These are phyloP conservation scores for Ceriops tagal DNA, from an alignment of 345 rosid genomes.

Conservation along the genomic window DNA sequence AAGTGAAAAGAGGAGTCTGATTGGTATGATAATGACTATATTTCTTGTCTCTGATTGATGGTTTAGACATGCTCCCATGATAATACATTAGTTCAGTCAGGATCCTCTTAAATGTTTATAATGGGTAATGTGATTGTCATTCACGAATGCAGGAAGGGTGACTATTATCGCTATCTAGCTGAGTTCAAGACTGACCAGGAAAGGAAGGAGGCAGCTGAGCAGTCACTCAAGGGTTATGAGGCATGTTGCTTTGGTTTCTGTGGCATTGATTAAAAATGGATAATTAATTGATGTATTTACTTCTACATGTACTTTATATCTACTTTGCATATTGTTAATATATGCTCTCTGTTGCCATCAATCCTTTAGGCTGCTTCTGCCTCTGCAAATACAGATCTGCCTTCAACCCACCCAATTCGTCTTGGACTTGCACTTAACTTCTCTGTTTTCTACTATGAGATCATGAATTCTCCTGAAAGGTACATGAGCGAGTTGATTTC, in stretches of 20 bases:
- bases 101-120: not conserved
- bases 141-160: slow-evolving; percentile 72
- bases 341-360: not conserved
- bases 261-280: not conserved
- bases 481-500: slow-evolving; percentile 3
- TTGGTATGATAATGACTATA: too few species aligned
- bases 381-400: slow-evolving; percentile 82
- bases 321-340: not conserved
- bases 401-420: slow-evolving; percentile 97
- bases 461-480: slow-evolving; percentile 99
- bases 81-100: too few species aligned
- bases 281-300: not conserved
- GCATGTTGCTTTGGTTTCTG: slow-evolving; percentile 29
- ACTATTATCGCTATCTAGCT: slow-evolving; percentile 86
- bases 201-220: slow-evolving; percentile 89
- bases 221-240: slow-evolving; percentile 92
- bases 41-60: too few species aligned
- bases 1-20: too few species aligned
- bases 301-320: not conserved
- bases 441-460: slow-evolving; percentile 97
- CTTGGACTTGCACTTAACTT: slow-evolving; percentile 99
- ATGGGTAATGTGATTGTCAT: not conserved
- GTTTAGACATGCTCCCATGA: too few species aligned
- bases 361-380: slow-evolving; percentile 72
- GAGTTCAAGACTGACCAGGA: slow-evolving; percentile 90